A percentile compares a stretch with the other conserved stretches of the same genome.
Conservation (phyloP, 2,329 filamentous ascomycete species). For the Saccharata proteae region DNA sequence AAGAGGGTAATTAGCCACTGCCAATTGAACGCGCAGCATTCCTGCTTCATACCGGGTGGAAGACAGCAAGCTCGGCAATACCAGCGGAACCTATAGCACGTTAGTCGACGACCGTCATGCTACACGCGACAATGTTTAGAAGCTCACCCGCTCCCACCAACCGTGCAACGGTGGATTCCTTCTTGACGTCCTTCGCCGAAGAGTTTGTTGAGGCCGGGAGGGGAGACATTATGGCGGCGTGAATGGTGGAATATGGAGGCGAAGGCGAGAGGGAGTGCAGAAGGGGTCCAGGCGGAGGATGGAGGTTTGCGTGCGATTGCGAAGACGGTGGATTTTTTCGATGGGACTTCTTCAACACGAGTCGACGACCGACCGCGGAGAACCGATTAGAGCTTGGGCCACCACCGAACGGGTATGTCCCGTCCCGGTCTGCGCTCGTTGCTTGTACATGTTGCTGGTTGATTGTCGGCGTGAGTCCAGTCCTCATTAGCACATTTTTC, state of each 20-base stretch:
- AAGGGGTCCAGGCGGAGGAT: conserved; percentile 1
- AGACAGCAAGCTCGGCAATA: conserved; percentile 85
- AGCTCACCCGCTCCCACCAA: conserved; percentile 79
- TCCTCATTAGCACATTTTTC: too few species aligned
- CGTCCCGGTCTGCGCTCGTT: too few species aligned
- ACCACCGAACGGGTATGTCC: too few species aligned
- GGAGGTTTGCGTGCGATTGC: too few species aligned
- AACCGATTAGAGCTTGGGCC: too few species aligned
- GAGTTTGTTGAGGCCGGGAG: conserved; percentile 14
- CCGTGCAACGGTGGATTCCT: conserved; percentile 79
- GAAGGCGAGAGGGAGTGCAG: conserved; percentile 1
- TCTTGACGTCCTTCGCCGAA: conserved; percentile 54
- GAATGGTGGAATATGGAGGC: conserved; percentile 1
- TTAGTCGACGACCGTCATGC: conserved; percentile 11
- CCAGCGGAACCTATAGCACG: conserved; percentile 64
- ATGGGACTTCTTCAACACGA: too few species aligned
- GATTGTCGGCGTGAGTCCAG: too few species aligned
- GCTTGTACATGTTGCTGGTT: too few species aligned
- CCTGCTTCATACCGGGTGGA: conserved; percentile 77
- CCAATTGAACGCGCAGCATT: too few species aligned
- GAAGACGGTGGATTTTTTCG: too few species aligned
- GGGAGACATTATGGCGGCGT: conserved; percentile 4
- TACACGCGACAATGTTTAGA: not conserved
- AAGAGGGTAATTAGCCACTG: too few species aligned
- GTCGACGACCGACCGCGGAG: too few species aligned